A percentile compares a stretch with the other conserved stretches of the same genome.
phyloP scores from a whole-genome alignment of 495 filamentous ascomycete genomes.

The Penicillium coprophilum region DNA sequence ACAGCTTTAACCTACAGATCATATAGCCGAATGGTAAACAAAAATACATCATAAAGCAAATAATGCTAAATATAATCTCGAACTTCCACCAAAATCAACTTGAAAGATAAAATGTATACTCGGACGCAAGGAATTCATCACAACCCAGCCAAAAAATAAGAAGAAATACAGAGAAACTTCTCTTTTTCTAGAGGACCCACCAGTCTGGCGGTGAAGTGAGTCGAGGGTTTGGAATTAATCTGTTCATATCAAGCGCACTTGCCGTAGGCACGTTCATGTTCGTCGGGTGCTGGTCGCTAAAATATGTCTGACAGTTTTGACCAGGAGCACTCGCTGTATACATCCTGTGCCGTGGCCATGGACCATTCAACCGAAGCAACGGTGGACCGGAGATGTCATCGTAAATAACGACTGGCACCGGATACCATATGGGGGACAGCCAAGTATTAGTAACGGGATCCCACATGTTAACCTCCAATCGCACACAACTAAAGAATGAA shows the following conservation, averaged over 20 bases:
- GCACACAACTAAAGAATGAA: fast-evolving
- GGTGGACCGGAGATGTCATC: fast-evolving
- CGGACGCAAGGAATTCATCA: not conserved
- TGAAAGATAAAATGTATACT: not conserved
- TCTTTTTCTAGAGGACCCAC: too few relatives aligned
- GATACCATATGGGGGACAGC: not conserved
- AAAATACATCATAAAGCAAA: not conserved
- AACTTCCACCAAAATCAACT: not conserved
- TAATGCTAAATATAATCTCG: too few relatives aligned
- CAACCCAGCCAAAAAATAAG: not conserved
- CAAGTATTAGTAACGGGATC: not conserved
- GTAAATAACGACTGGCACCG: not conserved
- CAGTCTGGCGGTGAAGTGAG: too few relatives aligned
- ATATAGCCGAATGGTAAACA: too few relatives aligned
- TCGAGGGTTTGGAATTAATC: too few relatives aligned
- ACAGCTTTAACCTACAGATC: not conserved
- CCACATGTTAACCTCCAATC: not conserved
- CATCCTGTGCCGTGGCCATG: not conserved
- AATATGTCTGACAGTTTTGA: not conserved
- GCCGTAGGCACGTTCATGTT: not conserved
- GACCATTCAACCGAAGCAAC: not conserved
- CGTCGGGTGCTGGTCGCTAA: not conserved
- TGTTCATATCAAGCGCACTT: not conserved
- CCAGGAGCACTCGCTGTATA: not conserved
- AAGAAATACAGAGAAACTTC: too few relatives aligned